Percentiles rank a stretch among this genome's conserved stretches.
Conservation (phyloP, 1,139 yeast species). For the Magnusiomyces magnusii region DNA sequence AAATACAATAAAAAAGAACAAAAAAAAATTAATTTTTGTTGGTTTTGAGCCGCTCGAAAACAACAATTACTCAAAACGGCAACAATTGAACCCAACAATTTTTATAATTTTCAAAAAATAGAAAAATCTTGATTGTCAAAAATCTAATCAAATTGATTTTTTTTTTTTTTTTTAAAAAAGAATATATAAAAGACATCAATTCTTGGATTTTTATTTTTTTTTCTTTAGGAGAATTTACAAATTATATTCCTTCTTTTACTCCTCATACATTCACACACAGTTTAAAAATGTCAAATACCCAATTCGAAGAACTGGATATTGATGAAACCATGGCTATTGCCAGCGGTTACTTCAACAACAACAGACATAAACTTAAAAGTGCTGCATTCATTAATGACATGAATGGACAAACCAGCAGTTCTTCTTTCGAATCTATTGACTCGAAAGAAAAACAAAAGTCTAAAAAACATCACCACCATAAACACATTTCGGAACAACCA, state of each 20-base stretch:
- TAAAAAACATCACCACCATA: constrained; percentile 27
- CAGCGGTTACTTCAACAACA: constrained; percentile 77
- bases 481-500: constrained; percentile 87
- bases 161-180: no score
- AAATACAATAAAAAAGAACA: neutral
- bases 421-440: neutral
- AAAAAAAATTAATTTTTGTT: no score
- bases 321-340: constrained; percentile 80
- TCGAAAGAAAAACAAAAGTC: constrained; percentile 32
- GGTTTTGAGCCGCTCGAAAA: no score
- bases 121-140: no score
- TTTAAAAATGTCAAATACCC: constrained; percentile 4
- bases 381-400: constrained; percentile 56
- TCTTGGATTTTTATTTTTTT: no score
- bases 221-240: no score
- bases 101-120: no score
- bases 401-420: constrained; percentile 28
- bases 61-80: no score
- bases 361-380: constrained; percentile 43
- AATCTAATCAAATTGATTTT: no score
- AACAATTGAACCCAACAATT: no score
- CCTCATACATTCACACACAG: neutral
- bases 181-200: no score
- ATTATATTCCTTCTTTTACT: no score
- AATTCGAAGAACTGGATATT: constrained; percentile 44